Percentiles rank a stretch among this genome's conserved stretches.
phyloP scores from a whole-genome alignment of 148 eudicot species.

The Talinum fruticosum region DNA sequence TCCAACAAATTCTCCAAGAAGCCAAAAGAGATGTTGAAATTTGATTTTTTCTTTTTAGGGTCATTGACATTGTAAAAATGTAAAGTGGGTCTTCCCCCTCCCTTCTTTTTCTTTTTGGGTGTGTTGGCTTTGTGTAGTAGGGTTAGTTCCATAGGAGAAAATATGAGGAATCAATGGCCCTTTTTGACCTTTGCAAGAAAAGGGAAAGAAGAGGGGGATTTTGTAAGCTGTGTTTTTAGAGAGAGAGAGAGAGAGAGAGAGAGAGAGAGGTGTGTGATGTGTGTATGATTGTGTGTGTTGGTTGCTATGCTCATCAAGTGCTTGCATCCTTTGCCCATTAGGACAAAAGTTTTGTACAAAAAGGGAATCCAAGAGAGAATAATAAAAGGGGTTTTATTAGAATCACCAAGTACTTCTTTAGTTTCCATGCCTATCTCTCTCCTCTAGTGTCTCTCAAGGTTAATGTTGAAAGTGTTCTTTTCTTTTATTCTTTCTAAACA shows the following conservation, averaged over 20 bases:
- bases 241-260: background rate
- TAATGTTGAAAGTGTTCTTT: no score
- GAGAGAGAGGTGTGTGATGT: no score
- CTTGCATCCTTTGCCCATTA: constrained; percentile 17
- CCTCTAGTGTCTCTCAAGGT: no score
- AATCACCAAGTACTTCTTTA: constrained; percentile 11
- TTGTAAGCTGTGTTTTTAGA: background rate
- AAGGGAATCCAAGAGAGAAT: constrained; percentile 15
- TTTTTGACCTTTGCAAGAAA: constrained; percentile 9
- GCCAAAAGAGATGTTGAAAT: background rate
- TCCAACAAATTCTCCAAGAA: no score
- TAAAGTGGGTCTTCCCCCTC: constrained; percentile 14
- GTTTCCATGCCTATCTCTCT: background rate
- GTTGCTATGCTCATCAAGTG: constrained; percentile 13
- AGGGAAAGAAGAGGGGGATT: constrained; percentile 15
- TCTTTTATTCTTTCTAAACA: no score
- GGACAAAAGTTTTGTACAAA: constrained; percentile 27
- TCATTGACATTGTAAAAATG: constrained; percentile 25
- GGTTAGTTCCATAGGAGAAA: constrained; percentile 24
- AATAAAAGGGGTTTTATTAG: constrained; percentile 2
- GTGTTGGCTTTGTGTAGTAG: constrained; percentile 11
- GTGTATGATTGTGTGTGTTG: constrained; percentile 16
- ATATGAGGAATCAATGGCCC: constrained; percentile 12
- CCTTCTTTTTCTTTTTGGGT: background rate
- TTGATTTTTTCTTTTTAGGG: constrained; percentile 11